These are phyloP conservation scores for Melastoma candidum DNA, from an alignment of 441 rosid species.

Conservation along the genomic window DNA sequence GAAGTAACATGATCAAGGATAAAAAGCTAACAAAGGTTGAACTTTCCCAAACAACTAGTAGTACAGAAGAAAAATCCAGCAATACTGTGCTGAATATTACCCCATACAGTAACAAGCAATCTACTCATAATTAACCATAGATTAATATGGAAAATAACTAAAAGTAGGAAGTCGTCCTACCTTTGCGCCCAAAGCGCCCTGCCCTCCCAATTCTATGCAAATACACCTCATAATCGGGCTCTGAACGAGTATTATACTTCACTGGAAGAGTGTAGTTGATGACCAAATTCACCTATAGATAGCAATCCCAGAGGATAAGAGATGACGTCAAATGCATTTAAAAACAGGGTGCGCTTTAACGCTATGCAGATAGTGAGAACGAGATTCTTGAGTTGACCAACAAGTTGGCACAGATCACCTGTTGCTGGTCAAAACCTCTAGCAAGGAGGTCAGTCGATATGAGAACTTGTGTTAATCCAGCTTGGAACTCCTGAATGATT, in stretches of 20 bases:
- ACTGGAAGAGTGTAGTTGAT: constrained; percentile 80
- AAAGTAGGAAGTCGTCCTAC: constrained; percentile 21
- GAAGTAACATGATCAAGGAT: no score
- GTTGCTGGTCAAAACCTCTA: constrained; percentile 92
- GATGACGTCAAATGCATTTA: no score
- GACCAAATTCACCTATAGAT: constrained; percentile 71
- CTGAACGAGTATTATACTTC: constrained; percentile 36
- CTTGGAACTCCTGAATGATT: constrained; percentile 82
- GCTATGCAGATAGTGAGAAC: no score
- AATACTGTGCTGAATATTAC: no score
- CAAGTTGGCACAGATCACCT: constrained; percentile 23
- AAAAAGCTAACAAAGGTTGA: no score
- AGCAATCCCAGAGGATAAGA: background rate
- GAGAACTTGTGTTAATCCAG: constrained; percentile 77
- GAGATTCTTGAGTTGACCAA: no score
- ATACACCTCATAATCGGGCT: constrained; percentile 86
- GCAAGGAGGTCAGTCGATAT: constrained; percentile 90
- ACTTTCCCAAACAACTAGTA: no score
- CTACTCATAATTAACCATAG: background rate
- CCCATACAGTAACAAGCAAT: no score
- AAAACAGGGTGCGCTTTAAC: no score
- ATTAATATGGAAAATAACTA: background rate
- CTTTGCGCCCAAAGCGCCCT: constrained; percentile 97
- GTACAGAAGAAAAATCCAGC: no score
- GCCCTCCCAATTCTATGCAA: constrained; percentile 97